Base-by-base conservation (phyloP, 345 rosid genomes). In the Raphanus raphanistrum region DNA sequence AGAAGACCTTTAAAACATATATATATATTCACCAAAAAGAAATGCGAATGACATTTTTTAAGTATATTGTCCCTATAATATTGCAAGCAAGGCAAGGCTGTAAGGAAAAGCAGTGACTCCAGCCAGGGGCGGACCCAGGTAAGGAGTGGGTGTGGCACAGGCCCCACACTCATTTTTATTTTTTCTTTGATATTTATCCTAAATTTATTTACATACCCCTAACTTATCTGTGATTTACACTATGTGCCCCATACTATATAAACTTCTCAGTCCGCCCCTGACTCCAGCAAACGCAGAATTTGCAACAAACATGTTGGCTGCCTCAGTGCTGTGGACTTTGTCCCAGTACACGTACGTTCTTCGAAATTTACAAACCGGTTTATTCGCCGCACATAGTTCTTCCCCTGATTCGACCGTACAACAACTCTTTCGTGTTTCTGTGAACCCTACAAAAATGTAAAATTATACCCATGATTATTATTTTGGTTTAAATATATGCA, bases 321-420 rank as follows among this genome's bases (percentile, higher is more conserved):
- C 68, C 43, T 83, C 83, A 10, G 84, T 83, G 28, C 76, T 41
- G 59, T 83, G 85, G 10, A 83, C 76, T 38, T 63, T 72, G 48
- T 83, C 85, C 83, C 83, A 83, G 4, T 35, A 83, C 45, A 52
- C 68, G 9, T 83, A 80, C 9, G 25, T 27, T 8, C 31, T 70
- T 62, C 76, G 71, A 59, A 21, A 41, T 8, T 26, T 25, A 73
- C 85, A 83, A 31, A 71, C 52, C 27, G 48, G 54, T 59, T 65
- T 8, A 48, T 59, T 36, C 4, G 52, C 43, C 6, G 72, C 75
- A 68, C 85, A 83, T 9, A 76, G 74, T 8, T 72, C 78, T 70
- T 67, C 8, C 4, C 73, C 80, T 63, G 66, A 2, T 29, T 71
- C 61, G 12, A 76, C 74, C 17, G 74, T 67, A 63, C 85, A 83